Conservation (phyloP, 495 filamentous ascomycete genomes). For the Xylaria castorea region DNA sequence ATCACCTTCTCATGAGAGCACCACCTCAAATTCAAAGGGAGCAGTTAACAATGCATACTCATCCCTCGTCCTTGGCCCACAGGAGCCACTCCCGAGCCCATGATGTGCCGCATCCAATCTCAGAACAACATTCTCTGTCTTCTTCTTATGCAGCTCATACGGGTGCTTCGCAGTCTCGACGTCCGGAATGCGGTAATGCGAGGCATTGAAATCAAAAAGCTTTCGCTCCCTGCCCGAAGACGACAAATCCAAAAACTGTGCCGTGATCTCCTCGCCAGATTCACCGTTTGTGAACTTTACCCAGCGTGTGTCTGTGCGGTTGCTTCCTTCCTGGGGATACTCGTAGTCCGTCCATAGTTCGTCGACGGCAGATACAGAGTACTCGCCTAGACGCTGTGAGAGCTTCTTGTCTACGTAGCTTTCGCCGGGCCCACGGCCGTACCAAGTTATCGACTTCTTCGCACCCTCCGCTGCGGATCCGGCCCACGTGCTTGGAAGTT, state of each 20-base stretch:
- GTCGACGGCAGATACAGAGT: conserved; percentile 45
- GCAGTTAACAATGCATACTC: conserved; percentile 51
- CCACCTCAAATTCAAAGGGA: conserved; percentile 39
- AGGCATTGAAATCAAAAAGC: conserved; percentile 60
- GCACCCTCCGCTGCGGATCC: conserved; percentile 34
- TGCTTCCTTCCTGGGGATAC: conserved; percentile 68
- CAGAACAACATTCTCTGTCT: conserved; percentile 58
- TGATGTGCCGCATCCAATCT: conserved; percentile 62
- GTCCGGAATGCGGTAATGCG: conserved; percentile 54
- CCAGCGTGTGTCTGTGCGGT: conserved; percentile 66
- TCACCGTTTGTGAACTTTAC: conserved; percentile 46
- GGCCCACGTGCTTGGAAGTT: conserved; percentile 46
- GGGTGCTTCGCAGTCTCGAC: conserved; percentile 65
- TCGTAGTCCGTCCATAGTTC: conserved; percentile 65
- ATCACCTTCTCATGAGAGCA: conserved; percentile 23
- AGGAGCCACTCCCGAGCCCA: conserved; percentile 66
- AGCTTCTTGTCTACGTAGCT: conserved; percentile 67
- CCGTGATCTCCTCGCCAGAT: conserved; percentile 45
- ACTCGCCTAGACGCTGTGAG: conserved; percentile 60
- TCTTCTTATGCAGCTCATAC: conserved; percentile 58
- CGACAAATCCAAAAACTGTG: conserved; percentile 35
- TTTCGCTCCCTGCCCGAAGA: conserved; percentile 39
- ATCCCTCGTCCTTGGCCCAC: conserved; percentile 64
- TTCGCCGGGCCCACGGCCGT: conserved; percentile 69
- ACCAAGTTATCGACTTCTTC: conserved; percentile 54